Base-by-base conservation (phyloP, 176 grass and related monocot genomes). In the Secale cereale region DNA sequence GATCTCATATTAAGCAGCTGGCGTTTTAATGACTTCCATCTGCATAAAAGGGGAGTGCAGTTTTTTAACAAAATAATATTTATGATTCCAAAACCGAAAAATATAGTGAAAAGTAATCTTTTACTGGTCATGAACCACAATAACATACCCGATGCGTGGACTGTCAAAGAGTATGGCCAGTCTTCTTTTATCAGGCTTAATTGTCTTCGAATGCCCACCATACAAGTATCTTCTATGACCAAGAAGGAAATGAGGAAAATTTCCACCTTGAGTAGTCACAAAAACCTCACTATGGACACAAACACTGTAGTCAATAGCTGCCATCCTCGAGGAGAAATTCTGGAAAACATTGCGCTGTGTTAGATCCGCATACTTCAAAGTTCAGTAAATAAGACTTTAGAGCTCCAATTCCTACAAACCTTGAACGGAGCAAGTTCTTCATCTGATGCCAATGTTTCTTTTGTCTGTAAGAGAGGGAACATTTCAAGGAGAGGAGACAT, bases 241-340 rank as follows among this genome's bases (percentile, higher is more conserved):
- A 37, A 97, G 74, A 78, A 97, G 85, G 37, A 99, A 96, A 69
- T 99, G 94, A 64, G 97, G 94, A 75, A 99, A 99, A 85, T 97
- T 99, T 78, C 97, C 94, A 59, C 97, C 97, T 94, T 99, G 97
- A 22, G 97, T 97, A 37, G 97, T 97, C 81, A 97, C 92, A 32
- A 99, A 99, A 67, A 97, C 97, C 85, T 99, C 90, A 11, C 97
- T 94, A 77, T 94, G 93, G 35, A 97, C 88, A 86, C 97, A 99
- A 1, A 99, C 91, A 61, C 81, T 92, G 78, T 99, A 99, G 79
- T 99, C 97, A 79, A 97, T 89, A 75, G 97, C 94, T 37, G 97
- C 97, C 97, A 99, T 96, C 82, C 97, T 96, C 59, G 97, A 99
- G 48, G 97, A 99, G 87, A 96, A 99, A 85, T 96, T 96, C 97